Evolutionary conservation across 2,329 filamentous ascomycete species (phyloP).

Genomic region (Colletotrichum trifolii): DNA sequence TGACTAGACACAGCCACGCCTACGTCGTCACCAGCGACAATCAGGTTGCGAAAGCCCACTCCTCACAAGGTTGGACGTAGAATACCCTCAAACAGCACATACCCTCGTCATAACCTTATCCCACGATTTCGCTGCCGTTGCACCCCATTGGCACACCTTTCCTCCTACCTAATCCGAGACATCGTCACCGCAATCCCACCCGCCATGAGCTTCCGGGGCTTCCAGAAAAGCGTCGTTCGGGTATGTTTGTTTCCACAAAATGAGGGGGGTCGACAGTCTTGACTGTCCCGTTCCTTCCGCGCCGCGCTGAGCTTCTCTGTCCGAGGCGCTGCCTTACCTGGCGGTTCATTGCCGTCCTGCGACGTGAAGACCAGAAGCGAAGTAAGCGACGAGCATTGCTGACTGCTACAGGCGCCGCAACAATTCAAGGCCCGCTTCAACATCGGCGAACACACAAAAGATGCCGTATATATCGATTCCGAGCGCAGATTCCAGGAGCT

Average conservation of each 20-base stretch:
- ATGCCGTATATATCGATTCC: conserved; percentile 93
- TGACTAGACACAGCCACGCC: conserved; percentile 41
- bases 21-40: conserved; percentile 47
- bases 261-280: conserved; percentile 24
- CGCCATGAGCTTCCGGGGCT: conserved; percentile 95
- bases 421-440: conserved; percentile 93
- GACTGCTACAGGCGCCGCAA: conserved; percentile 77
- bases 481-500: conserved; percentile 94
- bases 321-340: too few relatives aligned
- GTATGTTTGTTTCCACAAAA: conserved; percentile 59
- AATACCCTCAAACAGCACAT: conserved; percentile 35
- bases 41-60: conserved; percentile 37
- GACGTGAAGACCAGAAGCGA: conserved; percentile 24
- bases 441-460: conserved; percentile 94
- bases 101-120: conserved; percentile 30
- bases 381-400: not conserved
- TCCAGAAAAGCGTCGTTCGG: conserved; percentile 88
- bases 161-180: conserved; percentile 18
- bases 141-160: conserved; percentile 25
- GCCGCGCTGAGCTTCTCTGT: not conserved
- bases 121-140: conserved; percentile 15
- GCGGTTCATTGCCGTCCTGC: not conserved
- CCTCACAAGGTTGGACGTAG: conserved; percentile 36
- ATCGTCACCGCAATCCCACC: conserved; percentile 31
- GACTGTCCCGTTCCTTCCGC: conserved; percentile 17